Evolutionary conservation across 305 asterid genomes (phyloP), one percentile per base, ranked within the genome.

Genomic region (Andrographis paniculata): DNA sequence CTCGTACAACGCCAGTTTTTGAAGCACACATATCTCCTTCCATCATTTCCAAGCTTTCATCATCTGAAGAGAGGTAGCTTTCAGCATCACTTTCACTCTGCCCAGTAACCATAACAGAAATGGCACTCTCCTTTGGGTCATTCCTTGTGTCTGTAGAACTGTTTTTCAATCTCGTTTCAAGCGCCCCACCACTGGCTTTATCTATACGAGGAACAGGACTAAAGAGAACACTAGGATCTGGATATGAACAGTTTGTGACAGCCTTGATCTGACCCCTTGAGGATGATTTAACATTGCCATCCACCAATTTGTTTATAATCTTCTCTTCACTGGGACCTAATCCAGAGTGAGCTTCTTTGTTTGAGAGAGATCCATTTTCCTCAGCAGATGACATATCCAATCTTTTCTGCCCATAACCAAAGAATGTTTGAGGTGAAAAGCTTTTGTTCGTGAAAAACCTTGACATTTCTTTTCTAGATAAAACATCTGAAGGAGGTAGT

Each of bases 1-100:
- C 80, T 69, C 99, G 71, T 56, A 91, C 96, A 51, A 91, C 95
- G 50, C 99, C 99, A 35, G 99, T 91, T 58, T 94, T 77, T 19
- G 99, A 91, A 65, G 89, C 80, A 61, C 96, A 83, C 99, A 86
- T 83, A 75, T 80, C 65, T 23, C 75, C 72, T 60, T 82, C 95
- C 52, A 86, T 63, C 41, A 61, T 39, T 53, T 76, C 94, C 82
- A 80, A 21, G 57, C 65, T 79, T 62, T 77, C 87, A 55, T 77
- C 92, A 46, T 71, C 76, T 15, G 77, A 76, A 51, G 80, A 72
- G 51, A 58, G 28, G 52, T 78, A 63, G 62, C 77, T 73, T 47
- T 70, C 84, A 59, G 48, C 65, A 61, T 56, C 73, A 49, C 50
- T 58, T 43, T 57, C 59, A 58, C 50, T 59, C 31, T 58, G 64